phyloP scores from a whole-genome alignment of 2,329 filamentous ascomycete species.

The Aspergillus texensis region DNA sequence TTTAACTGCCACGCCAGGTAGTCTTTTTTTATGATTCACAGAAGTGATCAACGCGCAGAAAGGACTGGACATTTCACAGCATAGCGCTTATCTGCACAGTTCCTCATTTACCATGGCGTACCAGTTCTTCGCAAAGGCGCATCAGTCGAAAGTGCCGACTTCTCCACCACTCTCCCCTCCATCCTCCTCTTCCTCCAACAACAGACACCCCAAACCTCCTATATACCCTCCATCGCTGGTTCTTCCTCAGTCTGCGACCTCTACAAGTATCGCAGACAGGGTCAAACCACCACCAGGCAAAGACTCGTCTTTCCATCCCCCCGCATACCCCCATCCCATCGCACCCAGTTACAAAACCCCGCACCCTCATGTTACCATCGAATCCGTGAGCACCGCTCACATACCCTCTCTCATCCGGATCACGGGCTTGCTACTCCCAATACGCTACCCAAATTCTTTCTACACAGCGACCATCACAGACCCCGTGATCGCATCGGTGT shows the following conservation, averaged over 20 bases:
- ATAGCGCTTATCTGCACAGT: neutral
- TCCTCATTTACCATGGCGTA: slow-evolving; percentile 35
- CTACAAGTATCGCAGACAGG: slow-evolving; percentile 20
- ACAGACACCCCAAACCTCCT: slow-evolving; percentile 27
- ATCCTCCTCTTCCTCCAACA: slow-evolving; percentile 21
- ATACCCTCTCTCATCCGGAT: slow-evolving; percentile 60
- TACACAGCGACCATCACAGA: slow-evolving; percentile 63
- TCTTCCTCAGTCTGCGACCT: slow-evolving; percentile 26
- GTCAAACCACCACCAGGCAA: slow-evolving; percentile 26
- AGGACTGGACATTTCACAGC: neutral
- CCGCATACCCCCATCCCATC: slow-evolving; percentile 33
- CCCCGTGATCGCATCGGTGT: slow-evolving; percentile 54
- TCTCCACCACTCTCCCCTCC: slow-evolving; percentile 27
- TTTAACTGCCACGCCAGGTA: neutral
- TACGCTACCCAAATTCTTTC: slow-evolving; percentile 63
- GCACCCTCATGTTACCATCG: slow-evolving; percentile 56
- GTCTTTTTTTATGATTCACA: neutral
- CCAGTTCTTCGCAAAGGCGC: slow-evolving; percentile 41
- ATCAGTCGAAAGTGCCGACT: slow-evolving; percentile 28
- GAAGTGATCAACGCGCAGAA: neutral
- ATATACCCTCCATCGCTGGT: slow-evolving; percentile 35
- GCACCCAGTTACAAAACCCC: slow-evolving; percentile 34
- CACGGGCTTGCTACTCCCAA: slow-evolving; percentile 61
- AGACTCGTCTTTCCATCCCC: slow-evolving; percentile 32
- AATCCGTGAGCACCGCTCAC: slow-evolving; percentile 55